These are phyloP conservation scores for Geotrichum australiense DNA, from an alignment of 1,139 yeast species.

Conservation along the genomic window DNA sequence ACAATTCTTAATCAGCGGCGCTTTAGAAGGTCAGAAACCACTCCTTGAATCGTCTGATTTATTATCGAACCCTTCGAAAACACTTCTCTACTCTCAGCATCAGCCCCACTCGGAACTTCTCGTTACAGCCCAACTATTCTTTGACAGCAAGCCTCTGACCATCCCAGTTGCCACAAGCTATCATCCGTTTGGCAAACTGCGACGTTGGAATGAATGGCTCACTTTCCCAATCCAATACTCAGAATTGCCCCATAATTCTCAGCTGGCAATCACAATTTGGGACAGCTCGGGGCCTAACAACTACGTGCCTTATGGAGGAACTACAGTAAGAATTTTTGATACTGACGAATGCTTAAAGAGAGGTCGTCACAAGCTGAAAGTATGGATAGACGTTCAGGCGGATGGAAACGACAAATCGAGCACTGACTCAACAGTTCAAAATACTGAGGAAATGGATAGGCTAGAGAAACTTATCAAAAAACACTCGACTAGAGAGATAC, in stretches of 20 bases:
- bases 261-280: constrained; percentile 56
- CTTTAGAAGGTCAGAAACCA: constrained; percentile 41
- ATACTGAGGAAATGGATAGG: constrained; percentile 32
- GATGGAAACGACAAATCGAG: constrained; percentile 30
- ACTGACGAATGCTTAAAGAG: constrained; percentile 44
- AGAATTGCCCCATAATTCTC: constrained; percentile 59
- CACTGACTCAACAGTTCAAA: constrained; percentile 29
- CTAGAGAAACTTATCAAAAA: constrained; percentile 38
- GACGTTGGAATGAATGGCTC: constrained; percentile 55
- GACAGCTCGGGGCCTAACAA: constrained; percentile 53
- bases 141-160: constrained; percentile 57
- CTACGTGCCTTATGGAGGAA: constrained; percentile 48
- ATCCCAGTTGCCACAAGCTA: constrained; percentile 62
- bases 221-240: constrained; percentile 62
- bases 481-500: constrained; percentile 4
- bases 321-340: constrained; percentile 52
- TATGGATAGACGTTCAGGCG: constrained; percentile 35
- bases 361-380: constrained; percentile 49
- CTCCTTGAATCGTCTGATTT: constrained; percentile 48
- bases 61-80: constrained; percentile 44
- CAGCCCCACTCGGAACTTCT: constrained; percentile 51
- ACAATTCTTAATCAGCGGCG: constrained; percentile 11
- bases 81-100: constrained; percentile 22
- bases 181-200: constrained; percentile 45
- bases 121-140: constrained; percentile 54